A percentile compares a stretch with the other conserved stretches of the same genome.
Conservation (phyloP, 495 filamentous ascomycete species). For the Neurospora intermedia region DNA sequence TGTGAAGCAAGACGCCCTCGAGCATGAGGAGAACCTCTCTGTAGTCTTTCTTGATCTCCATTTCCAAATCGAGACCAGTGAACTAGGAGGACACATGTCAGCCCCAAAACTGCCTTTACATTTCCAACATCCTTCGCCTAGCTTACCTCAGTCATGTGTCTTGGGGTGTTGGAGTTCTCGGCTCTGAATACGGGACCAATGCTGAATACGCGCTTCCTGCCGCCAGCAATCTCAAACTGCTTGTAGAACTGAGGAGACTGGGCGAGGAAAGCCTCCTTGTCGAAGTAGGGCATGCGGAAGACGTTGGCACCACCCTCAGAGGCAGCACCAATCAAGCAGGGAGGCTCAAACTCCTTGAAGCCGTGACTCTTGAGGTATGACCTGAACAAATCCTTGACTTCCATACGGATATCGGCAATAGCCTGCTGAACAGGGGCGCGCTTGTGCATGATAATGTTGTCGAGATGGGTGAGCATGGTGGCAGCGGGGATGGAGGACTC, state of each 20-base stretch:
- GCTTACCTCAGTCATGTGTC: conserved; percentile 80
- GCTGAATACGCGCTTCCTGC: conserved; percentile 80
- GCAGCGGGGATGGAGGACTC: conserved; percentile 53
- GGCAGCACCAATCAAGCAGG: conserved; percentile 79
- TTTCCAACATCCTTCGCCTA: not conserved
- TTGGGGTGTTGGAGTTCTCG: conserved; percentile 91
- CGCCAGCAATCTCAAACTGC: conserved; percentile 91
- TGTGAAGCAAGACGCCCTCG: conserved; percentile 76
- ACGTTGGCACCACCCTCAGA: conserved; percentile 92
- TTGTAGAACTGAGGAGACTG: conserved; percentile 80
- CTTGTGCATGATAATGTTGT: conserved; percentile 86
- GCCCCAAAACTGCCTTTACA: not conserved
- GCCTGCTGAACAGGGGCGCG: conserved; percentile 80
- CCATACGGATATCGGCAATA: conserved; percentile 69
- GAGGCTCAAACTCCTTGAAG: conserved; percentile 66
- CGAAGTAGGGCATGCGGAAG: conserved; percentile 88
- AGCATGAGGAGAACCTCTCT: conserved; percentile 73
- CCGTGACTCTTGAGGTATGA: conserved; percentile 63
- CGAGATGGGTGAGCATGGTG: conserved; percentile 62
- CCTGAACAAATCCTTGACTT: conserved; percentile 69
- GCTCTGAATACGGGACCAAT: conserved; percentile 91
- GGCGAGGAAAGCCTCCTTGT: conserved; percentile 70
- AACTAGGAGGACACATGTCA: conserved; percentile 32
- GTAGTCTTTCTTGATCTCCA: conserved; percentile 85
- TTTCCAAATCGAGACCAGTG: conserved; percentile 93